These are phyloP conservation scores for Penicillium subrubescens DNA, from an alignment of 495 filamentous ascomycete species.

Conservation along the genomic window DNA sequence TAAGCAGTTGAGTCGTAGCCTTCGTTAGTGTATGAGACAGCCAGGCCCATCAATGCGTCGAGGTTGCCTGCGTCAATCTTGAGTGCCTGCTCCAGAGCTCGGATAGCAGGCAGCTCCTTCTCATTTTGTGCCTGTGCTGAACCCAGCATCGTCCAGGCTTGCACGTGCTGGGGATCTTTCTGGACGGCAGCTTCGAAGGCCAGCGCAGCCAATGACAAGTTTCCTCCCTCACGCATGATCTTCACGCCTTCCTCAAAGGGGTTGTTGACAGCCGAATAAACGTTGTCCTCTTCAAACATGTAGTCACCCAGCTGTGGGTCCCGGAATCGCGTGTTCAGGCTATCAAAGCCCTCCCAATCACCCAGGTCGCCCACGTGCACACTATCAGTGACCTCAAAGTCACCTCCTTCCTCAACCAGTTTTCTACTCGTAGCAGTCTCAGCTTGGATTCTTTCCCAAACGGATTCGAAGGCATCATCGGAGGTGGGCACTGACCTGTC, in stretches of 20 bases:
- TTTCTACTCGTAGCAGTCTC: slow-evolving; percentile 73
- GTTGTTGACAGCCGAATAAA: slow-evolving; percentile 73
- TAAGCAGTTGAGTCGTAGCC: slow-evolving; percentile 97
- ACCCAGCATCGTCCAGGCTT: slow-evolving; percentile 91
- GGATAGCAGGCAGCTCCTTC: slow-evolving; percentile 96
- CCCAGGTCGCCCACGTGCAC: slow-evolving; percentile 68
- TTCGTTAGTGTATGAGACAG: slow-evolving; percentile 99
- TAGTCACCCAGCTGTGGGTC: slow-evolving; percentile 86
- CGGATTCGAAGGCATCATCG: slow-evolving; percentile 82
- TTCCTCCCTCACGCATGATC: slow-evolving; percentile 89
- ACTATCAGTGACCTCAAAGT: slow-evolving; percentile 52
- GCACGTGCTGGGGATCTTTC: slow-evolving; percentile 80
- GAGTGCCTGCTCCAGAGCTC: slow-evolving; percentile 90
- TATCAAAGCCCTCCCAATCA: slow-evolving; percentile 73
- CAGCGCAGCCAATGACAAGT: slow-evolving; percentile 88
- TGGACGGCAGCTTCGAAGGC: slow-evolving; percentile 98
- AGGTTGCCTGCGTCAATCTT: slow-evolving; percentile 85
- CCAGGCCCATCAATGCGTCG: slow-evolving; percentile 88
- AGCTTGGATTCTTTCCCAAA: slow-evolving; percentile 85
- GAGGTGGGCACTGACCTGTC: slow-evolving; percentile 72
- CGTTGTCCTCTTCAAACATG: slow-evolving; percentile 90
- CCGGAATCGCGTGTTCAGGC: slow-evolving; percentile 57
- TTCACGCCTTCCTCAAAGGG: slow-evolving; percentile 89
- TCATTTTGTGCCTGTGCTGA: slow-evolving; percentile 96
- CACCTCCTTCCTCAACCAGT: slow-evolving; percentile 66